A percentile compares a stretch with the other conserved stretches of the same genome.
phyloP scores from a whole-genome alignment of 768 basidiomycete genomes.

The Tephrocybe rancida region DNA sequence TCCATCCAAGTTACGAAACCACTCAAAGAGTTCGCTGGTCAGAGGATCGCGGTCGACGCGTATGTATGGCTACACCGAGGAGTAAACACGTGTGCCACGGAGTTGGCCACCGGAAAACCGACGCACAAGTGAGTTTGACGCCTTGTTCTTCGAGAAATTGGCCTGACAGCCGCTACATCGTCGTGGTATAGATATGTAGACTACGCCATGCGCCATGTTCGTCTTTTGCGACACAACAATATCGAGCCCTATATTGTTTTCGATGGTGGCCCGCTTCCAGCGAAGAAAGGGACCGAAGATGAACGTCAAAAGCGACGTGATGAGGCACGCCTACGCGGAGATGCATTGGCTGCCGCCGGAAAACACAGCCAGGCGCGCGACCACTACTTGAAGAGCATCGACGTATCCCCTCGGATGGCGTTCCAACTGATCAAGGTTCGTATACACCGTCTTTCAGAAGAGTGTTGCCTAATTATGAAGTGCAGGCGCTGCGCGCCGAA shows the following conservation, averaged over 20 bases:
- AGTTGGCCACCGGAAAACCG: constrained; percentile 81
- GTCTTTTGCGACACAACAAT: constrained; percentile 80
- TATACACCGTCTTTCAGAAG: neutral
- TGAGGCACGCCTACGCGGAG: constrained; percentile 76
- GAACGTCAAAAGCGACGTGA: constrained; percentile 76
- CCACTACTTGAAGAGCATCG: constrained; percentile 86
- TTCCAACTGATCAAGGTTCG: constrained; percentile 94
- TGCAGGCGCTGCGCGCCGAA: constrained; percentile 84
- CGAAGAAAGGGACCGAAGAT: constrained; percentile 88
- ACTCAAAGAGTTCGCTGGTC: constrained; percentile 80
- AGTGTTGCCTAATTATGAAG: constrained; percentile 7
- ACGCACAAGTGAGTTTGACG: constrained; percentile 74
- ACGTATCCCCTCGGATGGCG: constrained; percentile 97
- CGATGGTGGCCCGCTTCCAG: constrained; percentile 94
- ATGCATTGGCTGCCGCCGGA: constrained; percentile 75
- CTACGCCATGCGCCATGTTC: constrained; percentile 92
- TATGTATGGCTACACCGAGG: constrained; percentile 96
- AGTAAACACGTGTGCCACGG: constrained; percentile 86
- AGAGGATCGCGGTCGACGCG: constrained; percentile 90
- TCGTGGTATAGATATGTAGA: constrained; percentile 77
- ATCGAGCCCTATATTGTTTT: constrained; percentile 93
- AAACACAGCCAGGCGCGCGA: constrained; percentile 83
- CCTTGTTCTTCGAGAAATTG: neutral
- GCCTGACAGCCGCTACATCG: neutral
- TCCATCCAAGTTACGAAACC: constrained; percentile 80